Evolutionary conservation across 305 asterid genomes (phyloP), one percentile per base, ranked within the genome.

Genomic region (Withania somnifera): DNA sequence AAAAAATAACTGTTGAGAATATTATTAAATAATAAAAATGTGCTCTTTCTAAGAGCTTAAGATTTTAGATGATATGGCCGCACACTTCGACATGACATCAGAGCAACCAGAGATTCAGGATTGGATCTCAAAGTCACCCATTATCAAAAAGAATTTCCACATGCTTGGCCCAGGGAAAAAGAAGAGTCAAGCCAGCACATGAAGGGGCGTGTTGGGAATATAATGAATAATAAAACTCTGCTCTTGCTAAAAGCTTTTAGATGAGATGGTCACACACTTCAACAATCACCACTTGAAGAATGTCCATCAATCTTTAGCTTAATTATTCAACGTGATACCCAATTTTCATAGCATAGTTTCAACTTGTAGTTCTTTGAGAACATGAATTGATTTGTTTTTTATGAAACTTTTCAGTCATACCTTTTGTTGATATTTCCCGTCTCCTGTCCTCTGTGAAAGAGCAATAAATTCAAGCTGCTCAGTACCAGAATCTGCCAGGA

Each of bases 391-490:
- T 73, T 73, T 24, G 45, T 50, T 15, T 17, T 28, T 28, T 28
- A 15, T 9, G 63, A 75, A 50, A 75, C 9, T 75, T 28, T 75
- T 17, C 80, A 50, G 58, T 28, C 63, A 73, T 85, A 91, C 99
- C 95, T 91, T 93, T 88, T 87, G 92, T 85, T 94, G 98, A 94
- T 96, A 94, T 82, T 91, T 96, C 10, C 89, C 91, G 84, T 96
- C 92, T 80, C 97, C 95, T 32, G 98, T 94, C 90, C 99, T 92
- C 80, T 94, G 95, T 78, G 99, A 96, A 88, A 96, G 98, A 85
- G 99, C 99, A 88, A 96, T 96, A 88, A 96, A 96, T 86, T 94
- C 99, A 88, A 96, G 90, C 89, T 94, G 98, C 91, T 96, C 98
- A 20, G 99, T 94, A 84, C 94, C 98, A 82, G 98, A 93, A 91